Conservation (phyloP, 2,329 filamentous ascomycete species). For the Acephala macrosclerotiorum region DNA sequence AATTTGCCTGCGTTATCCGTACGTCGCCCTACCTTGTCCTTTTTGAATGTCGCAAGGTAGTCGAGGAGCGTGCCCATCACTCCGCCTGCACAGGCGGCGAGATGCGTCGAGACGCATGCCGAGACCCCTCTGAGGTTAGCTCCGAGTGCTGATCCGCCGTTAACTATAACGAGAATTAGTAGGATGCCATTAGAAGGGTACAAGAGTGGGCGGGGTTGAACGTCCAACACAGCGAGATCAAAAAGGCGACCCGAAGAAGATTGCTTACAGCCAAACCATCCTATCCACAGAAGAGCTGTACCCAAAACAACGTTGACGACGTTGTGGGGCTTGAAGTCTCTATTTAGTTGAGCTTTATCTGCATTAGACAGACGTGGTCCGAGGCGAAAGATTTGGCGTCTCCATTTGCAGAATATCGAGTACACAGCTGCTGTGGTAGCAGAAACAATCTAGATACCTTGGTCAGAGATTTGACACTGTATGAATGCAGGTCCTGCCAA, state of each 20-base stretch:
- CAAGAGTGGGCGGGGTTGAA: too few species aligned
- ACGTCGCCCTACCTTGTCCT: slow-evolving; percentile 1
- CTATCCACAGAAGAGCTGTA: slow-evolving; percentile 76
- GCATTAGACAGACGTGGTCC: slow-evolving; percentile 1
- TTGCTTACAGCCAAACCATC: slow-evolving; percentile 97
- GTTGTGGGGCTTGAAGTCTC: slow-evolving; percentile 62
- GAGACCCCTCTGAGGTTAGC: slow-evolving; percentile 87
- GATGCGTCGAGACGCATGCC: slow-evolving; percentile 86
- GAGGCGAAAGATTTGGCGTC: slow-evolving; percentile 49
- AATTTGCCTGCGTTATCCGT: slow-evolving; percentile 11
- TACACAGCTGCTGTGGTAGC: slow-evolving; percentile 76
- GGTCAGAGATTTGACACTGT: neutral
- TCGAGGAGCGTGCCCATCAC: slow-evolving; percentile 11
- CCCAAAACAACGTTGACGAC: slow-evolving; percentile 76
- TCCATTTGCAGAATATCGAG: slow-evolving; percentile 71
- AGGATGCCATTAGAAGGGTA: too few species aligned
- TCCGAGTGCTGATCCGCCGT: slow-evolving; percentile 78
- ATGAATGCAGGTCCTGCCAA: neutral
- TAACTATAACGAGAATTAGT: too few species aligned
- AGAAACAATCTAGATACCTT: slow-evolving; percentile 59
- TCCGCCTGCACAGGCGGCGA: slow-evolving; percentile 55
- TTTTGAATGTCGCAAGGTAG: neutral
- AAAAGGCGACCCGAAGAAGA: too few species aligned
- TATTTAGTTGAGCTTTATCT: slow-evolving; percentile 43
- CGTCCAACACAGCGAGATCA: too few species aligned